These are phyloP conservation scores for Solanum virginianum DNA, from an alignment of 257 asterid species.

Conservation along the genomic window DNA sequence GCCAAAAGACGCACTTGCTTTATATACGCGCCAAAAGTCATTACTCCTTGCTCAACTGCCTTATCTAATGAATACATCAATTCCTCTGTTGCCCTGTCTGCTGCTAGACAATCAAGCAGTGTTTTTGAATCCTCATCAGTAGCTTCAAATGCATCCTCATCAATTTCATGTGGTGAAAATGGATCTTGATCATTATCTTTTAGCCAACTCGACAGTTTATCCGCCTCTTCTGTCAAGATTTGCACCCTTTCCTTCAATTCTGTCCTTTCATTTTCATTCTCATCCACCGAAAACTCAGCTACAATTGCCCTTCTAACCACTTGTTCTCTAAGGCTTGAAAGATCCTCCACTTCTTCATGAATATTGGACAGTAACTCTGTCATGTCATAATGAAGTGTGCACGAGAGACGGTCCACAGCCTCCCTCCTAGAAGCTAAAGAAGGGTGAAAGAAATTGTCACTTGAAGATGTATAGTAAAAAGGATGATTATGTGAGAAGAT, in stretches of 20 bases:
- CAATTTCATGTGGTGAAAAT: neutral
- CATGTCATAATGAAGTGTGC: conserved; percentile 18
- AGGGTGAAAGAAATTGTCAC: conserved; percentile 7
- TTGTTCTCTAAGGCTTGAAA: conserved; percentile 16
- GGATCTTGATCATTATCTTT: conserved; percentile 10
- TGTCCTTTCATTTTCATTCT: conserved; percentile 11
- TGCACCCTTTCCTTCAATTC: conserved; percentile 14
- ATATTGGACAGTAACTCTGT: conserved; percentile 4
- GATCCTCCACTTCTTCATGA: conserved; percentile 15
- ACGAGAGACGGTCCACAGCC: conserved; percentile 36
- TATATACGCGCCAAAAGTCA: conserved; percentile 20
- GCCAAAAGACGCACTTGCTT: conserved; percentile 47
- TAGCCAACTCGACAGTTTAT: conserved; percentile 34
- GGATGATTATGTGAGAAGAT: conserved; percentile 40
- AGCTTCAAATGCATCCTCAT: conserved; percentile 43
- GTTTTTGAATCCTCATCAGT: conserved; percentile 19
- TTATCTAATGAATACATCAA: conserved; percentile 26
- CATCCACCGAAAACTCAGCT: neutral
- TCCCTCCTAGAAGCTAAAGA: conserved; percentile 30
- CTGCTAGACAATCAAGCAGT: conserved; percentile 18
- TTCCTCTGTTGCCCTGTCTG: conserved; percentile 39
- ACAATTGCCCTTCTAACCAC: conserved; percentile 13
- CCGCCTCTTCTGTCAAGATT: conserved; percentile 22
- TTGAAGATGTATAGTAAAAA: conserved; percentile 4
- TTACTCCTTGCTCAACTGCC: conserved; percentile 20